phyloP scores from a whole-genome alignment of 2,329 filamentous ascomycete species.

The Cladophialophora exuberans region DNA sequence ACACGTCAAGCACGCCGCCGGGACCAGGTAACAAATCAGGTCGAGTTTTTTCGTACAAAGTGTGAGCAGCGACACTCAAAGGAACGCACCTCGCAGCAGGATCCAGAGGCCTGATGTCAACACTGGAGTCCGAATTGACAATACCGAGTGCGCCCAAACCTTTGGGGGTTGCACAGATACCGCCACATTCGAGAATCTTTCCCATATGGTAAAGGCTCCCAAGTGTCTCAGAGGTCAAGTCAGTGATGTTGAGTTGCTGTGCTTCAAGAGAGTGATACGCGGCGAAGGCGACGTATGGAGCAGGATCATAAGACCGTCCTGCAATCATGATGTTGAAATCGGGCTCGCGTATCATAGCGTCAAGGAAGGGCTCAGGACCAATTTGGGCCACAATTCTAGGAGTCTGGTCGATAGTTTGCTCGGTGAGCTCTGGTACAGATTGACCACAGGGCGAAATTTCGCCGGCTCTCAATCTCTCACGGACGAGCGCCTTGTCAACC shows the following conservation, averaged over 20 bases:
- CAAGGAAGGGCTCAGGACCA: constrained; percentile 49
- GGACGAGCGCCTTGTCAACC: no score
- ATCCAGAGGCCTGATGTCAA: constrained; percentile 52
- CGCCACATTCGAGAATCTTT: constrained; percentile 60
- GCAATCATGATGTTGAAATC: constrained; percentile 53
- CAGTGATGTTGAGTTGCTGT: not conserved
- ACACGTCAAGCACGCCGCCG: no score
- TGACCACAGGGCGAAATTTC: constrained; percentile 1
- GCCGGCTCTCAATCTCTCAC: not conserved
- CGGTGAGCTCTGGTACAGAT: constrained; percentile 44
- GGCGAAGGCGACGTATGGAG: constrained; percentile 36
- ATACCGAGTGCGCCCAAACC: constrained; percentile 47
- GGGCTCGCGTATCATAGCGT: constrained; percentile 45
- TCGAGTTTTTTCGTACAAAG: constrained; percentile 59
- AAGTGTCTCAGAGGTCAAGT: not conserved
- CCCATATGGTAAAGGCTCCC: constrained; percentile 57
- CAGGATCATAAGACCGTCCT: constrained; percentile 48
- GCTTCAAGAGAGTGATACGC: not conserved
- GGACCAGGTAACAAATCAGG: constrained; percentile 57
- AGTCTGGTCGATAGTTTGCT: constrained; percentile 44
- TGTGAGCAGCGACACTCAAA: constrained; percentile 56
- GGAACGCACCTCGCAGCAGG: constrained; percentile 50
- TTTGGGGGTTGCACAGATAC: constrained; percentile 53
- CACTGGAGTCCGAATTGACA: constrained; percentile 47
- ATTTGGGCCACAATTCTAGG: constrained; percentile 49